These are phyloP conservation scores for Alternaria ventricosa DNA, from an alignment of 2,329 filamentous ascomycete genomes.

Conservation along the genomic window DNA sequence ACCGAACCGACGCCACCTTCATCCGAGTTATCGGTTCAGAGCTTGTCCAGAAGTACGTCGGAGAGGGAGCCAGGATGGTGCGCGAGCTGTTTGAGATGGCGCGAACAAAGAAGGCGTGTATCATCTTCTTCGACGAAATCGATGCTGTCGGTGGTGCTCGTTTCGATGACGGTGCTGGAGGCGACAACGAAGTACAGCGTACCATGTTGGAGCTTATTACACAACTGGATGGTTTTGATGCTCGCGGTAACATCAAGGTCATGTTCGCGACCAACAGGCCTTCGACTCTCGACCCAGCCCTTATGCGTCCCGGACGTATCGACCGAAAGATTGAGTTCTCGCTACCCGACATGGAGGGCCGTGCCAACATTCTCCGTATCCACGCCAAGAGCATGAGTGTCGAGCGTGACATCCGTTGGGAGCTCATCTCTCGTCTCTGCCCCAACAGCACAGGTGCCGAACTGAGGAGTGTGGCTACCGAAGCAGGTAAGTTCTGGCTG, in stretches of 20 bases:
- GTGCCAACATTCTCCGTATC: constrained; percentile 96
- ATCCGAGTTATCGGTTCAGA: constrained; percentile 98
- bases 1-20: constrained; percentile 97
- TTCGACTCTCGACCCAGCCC: constrained; percentile 91
- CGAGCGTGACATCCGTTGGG: constrained; percentile 98
- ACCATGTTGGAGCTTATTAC: constrained; percentile 99
- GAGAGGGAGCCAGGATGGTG: constrained; percentile 97
- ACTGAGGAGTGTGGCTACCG: constrained; percentile 93
- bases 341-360: constrained; percentile 92
- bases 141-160: constrained; percentile 94
- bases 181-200: constrained; percentile 96
- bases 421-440: constrained; percentile 95
- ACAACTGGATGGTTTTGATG: constrained; percentile 94
- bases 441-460: constrained; percentile 98
- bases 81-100: constrained; percentile 99
- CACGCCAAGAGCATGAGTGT: constrained; percentile 99
- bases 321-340: constrained; percentile 99
- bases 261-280: constrained; percentile 99
- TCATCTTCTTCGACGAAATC: constrained; percentile 99
- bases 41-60: constrained; percentile 98
- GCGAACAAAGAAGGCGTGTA: constrained; percentile 98
- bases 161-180: constrained; percentile 95
- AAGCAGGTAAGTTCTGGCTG: constrained; percentile 64
- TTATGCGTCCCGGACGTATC: constrained; percentile 97
- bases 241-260: constrained; percentile 97